Evolutionary conservation across 2,329 filamentous ascomycete genomes (phyloP).

Genomic region (Achaetomium macrosporum): DNA sequence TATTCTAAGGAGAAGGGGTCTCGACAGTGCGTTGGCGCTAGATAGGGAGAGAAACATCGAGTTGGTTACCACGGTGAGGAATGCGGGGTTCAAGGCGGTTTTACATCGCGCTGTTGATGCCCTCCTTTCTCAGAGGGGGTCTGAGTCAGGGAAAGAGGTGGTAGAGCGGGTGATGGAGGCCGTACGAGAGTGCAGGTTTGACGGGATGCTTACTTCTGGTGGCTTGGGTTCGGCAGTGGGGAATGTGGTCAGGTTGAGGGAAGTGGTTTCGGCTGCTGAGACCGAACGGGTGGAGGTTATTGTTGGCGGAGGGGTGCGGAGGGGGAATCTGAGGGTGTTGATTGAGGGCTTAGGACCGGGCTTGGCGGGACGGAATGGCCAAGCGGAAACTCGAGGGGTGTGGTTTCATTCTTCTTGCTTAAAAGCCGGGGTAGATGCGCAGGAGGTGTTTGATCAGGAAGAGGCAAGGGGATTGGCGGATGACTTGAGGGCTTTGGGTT

Average conservation of each 20-base stretch:
- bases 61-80: conserved; percentile 31
- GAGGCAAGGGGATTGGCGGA: conserved; percentile 15
- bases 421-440: neutral
- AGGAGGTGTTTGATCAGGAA: conserved; percentile 13
- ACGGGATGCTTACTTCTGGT: conserved; percentile 48
- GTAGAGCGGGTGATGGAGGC: conserved; percentile 28
- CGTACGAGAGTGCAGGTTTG: conserved; percentile 41
- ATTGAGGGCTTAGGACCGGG: conserved; percentile 18
- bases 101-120: conserved; percentile 54
- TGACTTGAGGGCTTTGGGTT: neutral
- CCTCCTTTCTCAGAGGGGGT: conserved; percentile 29
- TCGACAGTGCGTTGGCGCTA: conserved; percentile 27
- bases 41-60: conserved; percentile 35
- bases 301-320: conserved; percentile 47
- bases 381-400: conserved; percentile 24
- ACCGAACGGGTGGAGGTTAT: conserved; percentile 40
- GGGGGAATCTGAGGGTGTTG: conserved; percentile 33
- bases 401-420: conserved; percentile 48
- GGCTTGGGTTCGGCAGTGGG: conserved; percentile 37
- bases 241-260: conserved; percentile 35
- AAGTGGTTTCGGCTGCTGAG: conserved; percentile 30
- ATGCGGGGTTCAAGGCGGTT: conserved; percentile 31
- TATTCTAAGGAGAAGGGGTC: conserved; percentile 28
- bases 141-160: neutral
- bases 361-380: neutral